Base-by-base conservation (phyloP, 73 alveolate species). In the Urostyla sp. region DNA sequence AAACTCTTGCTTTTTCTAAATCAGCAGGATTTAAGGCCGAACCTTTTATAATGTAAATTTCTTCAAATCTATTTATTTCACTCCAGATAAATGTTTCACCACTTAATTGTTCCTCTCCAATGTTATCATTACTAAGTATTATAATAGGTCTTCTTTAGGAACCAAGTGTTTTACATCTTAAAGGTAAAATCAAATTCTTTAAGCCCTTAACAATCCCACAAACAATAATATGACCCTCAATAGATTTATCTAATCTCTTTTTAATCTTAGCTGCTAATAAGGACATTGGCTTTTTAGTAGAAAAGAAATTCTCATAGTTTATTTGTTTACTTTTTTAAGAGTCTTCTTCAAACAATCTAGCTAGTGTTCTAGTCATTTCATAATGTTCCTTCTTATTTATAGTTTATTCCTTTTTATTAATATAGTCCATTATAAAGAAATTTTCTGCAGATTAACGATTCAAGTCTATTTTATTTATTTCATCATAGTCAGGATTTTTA, bases 141-240 rank as follows among this genome's bases (percentile, higher is more conserved):
- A 96, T 88, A 13, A 96, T 94, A 20, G 99, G 98, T 56, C 87
- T 58, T 60, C 90, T 88, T 6, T 90, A 84, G 58, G 87, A 74
- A 52, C 91, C 91, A 75, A 90, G 76, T 0, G 95, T 76, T 53
- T 95, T 90, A 5, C 98, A 94, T 75, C 99, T 87, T 11, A 96
- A 75, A 20, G 99, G 99, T 90, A 96, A 79, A 66, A 96, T 77
- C 27, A 96, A 75, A 69, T 96, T 86, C 83, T 93, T 89, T 80
- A 96, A 77, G 51, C 96, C 98, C 50, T 90, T 34, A 13, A 94
- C 97, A 0, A 94, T 94, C 13, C 99, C 99, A 58, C 98, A 96
- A 32, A 96, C 97, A 32, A 96, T 96, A 23, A 94, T 94, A 61
- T 96, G 99, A 67, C 89, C 90, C 54, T 92, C 98, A 32, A 96